Base-by-base conservation (phyloP, 805 yeast genomes). In the Lachancea mirantina region DNA sequence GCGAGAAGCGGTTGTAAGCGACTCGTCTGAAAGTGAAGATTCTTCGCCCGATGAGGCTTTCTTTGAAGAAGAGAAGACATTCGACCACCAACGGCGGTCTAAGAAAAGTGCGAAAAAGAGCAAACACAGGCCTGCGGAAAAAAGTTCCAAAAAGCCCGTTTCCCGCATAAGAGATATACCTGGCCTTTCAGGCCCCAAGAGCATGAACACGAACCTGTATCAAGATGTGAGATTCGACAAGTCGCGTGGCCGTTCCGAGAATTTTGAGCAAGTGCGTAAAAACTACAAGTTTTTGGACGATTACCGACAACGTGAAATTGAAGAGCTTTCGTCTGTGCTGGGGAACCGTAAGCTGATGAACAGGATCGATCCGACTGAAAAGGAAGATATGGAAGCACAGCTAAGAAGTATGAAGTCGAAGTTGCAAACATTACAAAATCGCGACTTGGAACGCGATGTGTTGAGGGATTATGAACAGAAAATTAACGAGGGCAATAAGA, bases 141-240 rank as follows among this genome's bases (percentile, higher is more conserved):
- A 73, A 16, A 80, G 92, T 5, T 64, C 94, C 0, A 85, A 81
- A 55, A 70, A 62, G 42, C 80, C 78, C 11, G 94, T 81, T 1
- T 64, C 84, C 0, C 65, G 67, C 42, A 65, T 84, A 22, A 68
- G 97, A 43, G 76, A 78, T 26, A 77, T 88, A 8, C 89, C 83
- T 2, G 92, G 89, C 0, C 52, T 81, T 28, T 66, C 64, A 30
- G 49, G 57, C 15, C 60, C 62, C 15, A 64, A 56, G 43, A 52
- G 59, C 35, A 47, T 56, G 31, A 47, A 51, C 22, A 37, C 50
- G 10, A 64, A 63, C 10, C 58, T 79, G 18, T 78, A 81, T 52
- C 70, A 74, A 30, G 98, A 92, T 61, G 79, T 94, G 20, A 68
- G 98, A 45, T 92, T 92, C 55, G 96, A 92, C 57, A 72, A 89